Percentiles rank a stretch among this genome's conserved stretches.
Conservation (phyloP, 495 filamentous ascomycete genomes). For the Darksidea phi region DNA sequence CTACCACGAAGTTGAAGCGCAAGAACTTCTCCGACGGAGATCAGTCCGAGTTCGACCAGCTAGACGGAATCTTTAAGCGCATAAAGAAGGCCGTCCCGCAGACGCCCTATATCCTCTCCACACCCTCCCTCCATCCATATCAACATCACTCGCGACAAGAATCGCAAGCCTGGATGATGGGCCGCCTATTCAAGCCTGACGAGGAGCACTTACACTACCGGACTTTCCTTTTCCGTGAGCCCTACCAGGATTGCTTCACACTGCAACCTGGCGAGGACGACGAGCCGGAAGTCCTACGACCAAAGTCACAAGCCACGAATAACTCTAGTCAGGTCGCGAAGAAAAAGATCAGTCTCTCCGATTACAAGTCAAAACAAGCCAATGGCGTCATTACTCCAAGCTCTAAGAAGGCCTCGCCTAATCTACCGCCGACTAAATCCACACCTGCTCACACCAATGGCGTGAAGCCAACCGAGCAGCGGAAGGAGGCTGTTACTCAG, state of each 20-base stretch:
- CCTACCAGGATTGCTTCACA: constrained; percentile 26
- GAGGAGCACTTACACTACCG: constrained; percentile 38
- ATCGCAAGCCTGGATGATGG: constrained; percentile 27
- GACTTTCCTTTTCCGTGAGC: constrained; percentile 39
- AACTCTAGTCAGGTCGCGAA: constrained; percentile 22
- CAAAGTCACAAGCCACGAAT: constrained; percentile 20
- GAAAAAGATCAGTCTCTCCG: constrained; percentile 38
- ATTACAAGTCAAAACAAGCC: constrained; percentile 38
- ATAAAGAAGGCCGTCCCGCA: constrained; percentile 32
- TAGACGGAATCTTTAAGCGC: constrained; percentile 32
- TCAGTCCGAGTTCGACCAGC: constrained; percentile 23
- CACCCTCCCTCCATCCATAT: constrained; percentile 29
- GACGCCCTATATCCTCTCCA: constrained; percentile 36
- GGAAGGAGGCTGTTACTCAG: neutral
- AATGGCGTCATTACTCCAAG: constrained; percentile 27
- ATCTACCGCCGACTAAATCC: constrained; percentile 17
- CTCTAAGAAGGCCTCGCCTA: constrained; percentile 28
- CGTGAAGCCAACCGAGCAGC: constrained; percentile 4
- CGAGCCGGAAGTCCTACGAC: constrained; percentile 6
- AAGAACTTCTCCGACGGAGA: constrained; percentile 14
- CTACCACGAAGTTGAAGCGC: constrained; percentile 6
- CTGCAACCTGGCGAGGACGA: constrained; percentile 23
- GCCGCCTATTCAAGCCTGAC: constrained; percentile 28
- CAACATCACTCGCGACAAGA: constrained; percentile 22
- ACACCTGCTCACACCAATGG: constrained; percentile 15